Evolutionary conservation across 768 basidiomycete species (phyloP).

Genomic region (Tephrocybe sp.): DNA sequence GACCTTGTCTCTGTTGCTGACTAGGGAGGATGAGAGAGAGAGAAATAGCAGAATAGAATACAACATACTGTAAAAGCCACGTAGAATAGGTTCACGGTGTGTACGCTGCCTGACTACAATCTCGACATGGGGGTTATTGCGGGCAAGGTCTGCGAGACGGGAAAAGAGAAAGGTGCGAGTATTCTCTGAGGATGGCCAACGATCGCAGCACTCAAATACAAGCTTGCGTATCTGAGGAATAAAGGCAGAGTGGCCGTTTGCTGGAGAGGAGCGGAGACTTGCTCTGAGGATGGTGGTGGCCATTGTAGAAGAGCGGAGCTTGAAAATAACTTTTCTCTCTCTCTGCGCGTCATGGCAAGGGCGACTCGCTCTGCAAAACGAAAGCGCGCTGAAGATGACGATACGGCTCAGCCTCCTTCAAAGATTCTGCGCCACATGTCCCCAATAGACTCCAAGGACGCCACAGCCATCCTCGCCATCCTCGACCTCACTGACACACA

Average conservation of each 20-base stretch:
- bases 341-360: constrained; percentile 57
- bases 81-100: constrained; percentile 74
- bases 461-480: constrained; percentile 58
- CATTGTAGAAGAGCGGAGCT: constrained; percentile 26
- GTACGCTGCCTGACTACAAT: constrained; percentile 78
- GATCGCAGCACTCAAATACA: constrained; percentile 87
- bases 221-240: constrained; percentile 81
- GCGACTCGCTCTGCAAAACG: constrained; percentile 75
- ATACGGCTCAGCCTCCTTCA: constrained; percentile 32
- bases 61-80: constrained; percentile 78
- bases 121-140: constrained; percentile 79
- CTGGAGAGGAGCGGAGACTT: constrained; percentile 53
- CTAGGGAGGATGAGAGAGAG: constrained; percentile 39
- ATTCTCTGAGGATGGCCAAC: constrained; percentile 73
- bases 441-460: constrained; percentile 18
- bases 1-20: constrained; percentile 87
- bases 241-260: constrained; percentile 76
- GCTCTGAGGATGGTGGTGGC: constrained; percentile 40
- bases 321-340: constrained; percentile 21
- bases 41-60: constrained; percentile 7
- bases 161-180: constrained; percentile 69
- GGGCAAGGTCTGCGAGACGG: constrained; percentile 64
- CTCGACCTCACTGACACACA: constrained; percentile 69
- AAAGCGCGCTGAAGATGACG: constrained; percentile 49
- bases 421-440: constrained; percentile 44